These are phyloP conservation scores for Botrytis cinerea DNA, from an alignment of 2,329 filamentous ascomycete genomes.

Conservation along the genomic window DNA sequence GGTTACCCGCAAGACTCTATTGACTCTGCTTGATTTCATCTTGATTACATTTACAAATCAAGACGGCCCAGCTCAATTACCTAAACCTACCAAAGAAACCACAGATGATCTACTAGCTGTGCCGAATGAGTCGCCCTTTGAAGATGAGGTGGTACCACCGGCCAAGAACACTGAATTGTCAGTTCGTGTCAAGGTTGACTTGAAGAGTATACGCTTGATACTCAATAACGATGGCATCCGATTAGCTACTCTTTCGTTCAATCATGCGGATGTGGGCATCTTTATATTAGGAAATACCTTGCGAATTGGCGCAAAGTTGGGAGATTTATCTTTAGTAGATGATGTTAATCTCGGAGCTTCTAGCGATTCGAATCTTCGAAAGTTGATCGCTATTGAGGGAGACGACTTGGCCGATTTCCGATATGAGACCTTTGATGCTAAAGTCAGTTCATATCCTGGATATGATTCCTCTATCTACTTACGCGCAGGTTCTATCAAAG, in stretches of 20 bases:
- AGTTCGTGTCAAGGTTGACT: slow-evolving; percentile 87
- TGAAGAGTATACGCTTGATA: slow-evolving; percentile 91
- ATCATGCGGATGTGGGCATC: slow-evolving; percentile 86
- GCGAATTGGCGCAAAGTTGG: slow-evolving; percentile 82
- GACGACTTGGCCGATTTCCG: slow-evolving; percentile 95
- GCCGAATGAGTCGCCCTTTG: slow-evolving; percentile 17
- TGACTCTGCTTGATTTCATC: slow-evolving; percentile 92
- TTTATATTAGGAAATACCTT: slow-evolving; percentile 85
- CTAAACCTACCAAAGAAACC: slow-evolving; percentile 37
- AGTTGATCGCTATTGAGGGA: slow-evolving; percentile 91
- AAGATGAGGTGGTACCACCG: slow-evolving; percentile 34
- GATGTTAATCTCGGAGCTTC: slow-evolving; percentile 91
- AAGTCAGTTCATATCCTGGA: slow-evolving; percentile 75
- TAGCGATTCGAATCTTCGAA: slow-evolving; percentile 75
- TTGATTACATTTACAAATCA: slow-evolving; percentile 83
- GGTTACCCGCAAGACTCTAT: slow-evolving; percentile 86
- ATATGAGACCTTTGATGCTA: slow-evolving; percentile 90
- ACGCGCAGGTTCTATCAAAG: slow-evolving; percentile 89
- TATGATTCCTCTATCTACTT: slow-evolving; percentile 92
- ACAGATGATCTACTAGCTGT: slow-evolving; percentile 34
- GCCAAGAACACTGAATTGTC: slow-evolving; percentile 42
- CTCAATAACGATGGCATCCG: slow-evolving; percentile 97
- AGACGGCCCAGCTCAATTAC: slow-evolving; percentile 48
- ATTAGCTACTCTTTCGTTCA: slow-evolving; percentile 87
- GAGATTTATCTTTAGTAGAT: slow-evolving; percentile 85